Evolutionary conservation across 2,329 filamentous ascomycete genomes (phyloP).

Genomic region (Sphaerulina musiva): DNA sequence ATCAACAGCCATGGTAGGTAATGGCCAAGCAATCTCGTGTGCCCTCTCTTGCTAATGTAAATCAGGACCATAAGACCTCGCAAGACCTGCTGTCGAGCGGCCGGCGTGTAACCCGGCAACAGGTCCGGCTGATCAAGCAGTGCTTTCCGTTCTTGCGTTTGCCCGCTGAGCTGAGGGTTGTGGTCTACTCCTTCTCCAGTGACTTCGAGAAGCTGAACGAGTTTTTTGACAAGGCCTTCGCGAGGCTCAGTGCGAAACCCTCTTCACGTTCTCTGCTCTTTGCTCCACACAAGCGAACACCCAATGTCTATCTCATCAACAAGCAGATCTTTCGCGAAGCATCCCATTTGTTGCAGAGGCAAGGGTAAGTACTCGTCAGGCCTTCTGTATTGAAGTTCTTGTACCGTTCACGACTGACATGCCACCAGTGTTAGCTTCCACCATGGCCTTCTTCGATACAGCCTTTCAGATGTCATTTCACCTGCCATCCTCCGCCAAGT

Average conservation of each 20-base stretch:
- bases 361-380: constrained; percentile 1
- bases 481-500: constrained; percentile 24
- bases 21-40: background rate
- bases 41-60: background rate
- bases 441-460: constrained; percentile 24
- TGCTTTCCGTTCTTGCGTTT: constrained; percentile 27
- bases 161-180: constrained; percentile 25
- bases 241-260: constrained; percentile 5
- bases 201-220: constrained; percentile 18
- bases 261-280: background rate
- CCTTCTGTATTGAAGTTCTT: background rate
- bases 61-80: constrained; percentile 16
- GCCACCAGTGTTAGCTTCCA: constrained; percentile 25
- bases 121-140: constrained; percentile 15
- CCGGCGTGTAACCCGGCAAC: constrained; percentile 22
- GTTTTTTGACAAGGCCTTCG: constrained; percentile 21
- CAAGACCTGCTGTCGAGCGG: constrained; percentile 10
- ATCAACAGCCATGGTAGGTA: constrained; percentile 3
- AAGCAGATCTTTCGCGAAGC: constrained; percentile 33
- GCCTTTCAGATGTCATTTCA: constrained; percentile 20
- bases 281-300: constrained; percentile 20
- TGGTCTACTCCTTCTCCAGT: constrained; percentile 24
- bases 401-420: background rate
- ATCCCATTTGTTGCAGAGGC: constrained; percentile 23
- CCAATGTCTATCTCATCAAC: constrained; percentile 33